Evolutionary conservation across 2,329 filamentous ascomycete genomes (phyloP).

Genomic region (Exophiala sp.): DNA sequence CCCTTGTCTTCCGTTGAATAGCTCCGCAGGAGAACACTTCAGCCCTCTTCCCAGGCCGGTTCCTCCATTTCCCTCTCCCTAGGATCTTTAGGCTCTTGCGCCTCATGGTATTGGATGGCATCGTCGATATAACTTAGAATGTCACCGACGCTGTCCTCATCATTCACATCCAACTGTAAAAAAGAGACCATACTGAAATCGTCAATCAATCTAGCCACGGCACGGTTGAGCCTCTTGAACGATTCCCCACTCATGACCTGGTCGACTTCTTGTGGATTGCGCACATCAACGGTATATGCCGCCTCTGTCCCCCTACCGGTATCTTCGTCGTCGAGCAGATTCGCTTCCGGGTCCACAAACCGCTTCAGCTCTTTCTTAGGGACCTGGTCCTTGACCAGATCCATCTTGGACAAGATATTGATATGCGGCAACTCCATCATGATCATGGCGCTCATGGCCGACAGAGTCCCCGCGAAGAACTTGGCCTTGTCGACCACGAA

Average conservation of each 20-base stretch:
- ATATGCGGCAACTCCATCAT: constrained; percentile 96
- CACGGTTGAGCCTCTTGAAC: constrained; percentile 76
- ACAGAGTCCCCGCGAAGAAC: constrained; percentile 92
- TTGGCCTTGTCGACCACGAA: constrained; percentile 95
- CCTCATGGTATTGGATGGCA: constrained; percentile 86
- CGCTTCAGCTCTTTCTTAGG: constrained; percentile 81
- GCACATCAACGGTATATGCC: constrained; percentile 47
- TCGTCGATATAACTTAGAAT: constrained; percentile 92
- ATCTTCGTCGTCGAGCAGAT: constrained; percentile 73
- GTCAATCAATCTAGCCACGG: constrained; percentile 86
- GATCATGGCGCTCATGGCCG: constrained; percentile 97
- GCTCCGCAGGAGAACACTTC: background rate
- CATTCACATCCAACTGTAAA: constrained; percentile 77
- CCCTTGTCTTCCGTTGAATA: no score
- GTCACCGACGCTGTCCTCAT: constrained; percentile 82
- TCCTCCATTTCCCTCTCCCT: constrained; percentile 56
- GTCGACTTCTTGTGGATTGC: constrained; percentile 53
- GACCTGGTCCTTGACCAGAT: constrained; percentile 84
- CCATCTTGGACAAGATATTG: constrained; percentile 97
- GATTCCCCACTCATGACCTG: constrained; percentile 73
- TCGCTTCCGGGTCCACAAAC: constrained; percentile 80
- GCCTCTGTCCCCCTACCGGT: constrained; percentile 46
- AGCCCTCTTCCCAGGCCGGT: constrained; percentile 43
- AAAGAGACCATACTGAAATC: constrained; percentile 98
- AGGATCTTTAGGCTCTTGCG: constrained; percentile 83